Evolutionary conservation across 2,329 filamentous ascomycete species (phyloP).

Genomic region (Sphaerulina populicola): DNA sequence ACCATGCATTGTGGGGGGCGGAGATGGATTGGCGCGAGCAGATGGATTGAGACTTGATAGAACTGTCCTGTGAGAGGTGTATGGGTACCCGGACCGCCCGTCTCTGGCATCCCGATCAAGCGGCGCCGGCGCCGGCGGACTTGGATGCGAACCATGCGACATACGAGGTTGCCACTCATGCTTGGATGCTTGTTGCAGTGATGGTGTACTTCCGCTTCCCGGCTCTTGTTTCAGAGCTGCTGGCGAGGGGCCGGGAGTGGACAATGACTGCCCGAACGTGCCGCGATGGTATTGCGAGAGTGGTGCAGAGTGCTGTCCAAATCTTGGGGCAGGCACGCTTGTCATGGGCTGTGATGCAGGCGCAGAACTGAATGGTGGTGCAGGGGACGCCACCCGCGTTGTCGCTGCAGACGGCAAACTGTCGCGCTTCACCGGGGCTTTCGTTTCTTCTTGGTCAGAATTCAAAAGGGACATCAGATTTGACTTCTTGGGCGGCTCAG

Average conservation of each 20-base stretch:
- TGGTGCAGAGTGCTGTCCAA: constrained; percentile 24
- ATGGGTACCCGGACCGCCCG: constrained; percentile 23
- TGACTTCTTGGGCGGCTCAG: constrained; percentile 33
- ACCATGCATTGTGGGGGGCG: constrained; percentile 28
- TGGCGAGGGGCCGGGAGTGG: constrained; percentile 18
- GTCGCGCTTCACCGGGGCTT: constrained; percentile 27
- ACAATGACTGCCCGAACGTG: constrained; percentile 20
- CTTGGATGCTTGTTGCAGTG: constrained; percentile 20
- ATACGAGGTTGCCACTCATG: constrained; percentile 24
- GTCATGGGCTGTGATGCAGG: constrained; percentile 18
- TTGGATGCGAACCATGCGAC: constrained; percentile 18
- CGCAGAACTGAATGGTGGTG: constrained; percentile 15
- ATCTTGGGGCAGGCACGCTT: constrained; percentile 19
- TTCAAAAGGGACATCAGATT: constrained; percentile 33
- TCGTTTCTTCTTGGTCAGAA: constrained; percentile 26
- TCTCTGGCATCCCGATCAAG: constrained; percentile 26
- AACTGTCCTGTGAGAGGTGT: constrained; percentile 24
- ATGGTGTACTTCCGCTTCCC: constrained; percentile 12
- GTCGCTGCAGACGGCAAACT: constrained; percentile 20
- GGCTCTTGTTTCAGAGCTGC: constrained; percentile 25
- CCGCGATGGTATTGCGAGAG: constrained; percentile 23
- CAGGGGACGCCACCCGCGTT: constrained; percentile 23
- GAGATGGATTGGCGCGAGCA: constrained; percentile 29
- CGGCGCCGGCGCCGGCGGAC: constrained; percentile 21
- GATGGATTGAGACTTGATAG: constrained; percentile 27